Evolutionary conservation across 305 asterid species (phyloP), one percentile per base, ranked within the genome.

Genomic region (Solanum hybrid): DNA sequence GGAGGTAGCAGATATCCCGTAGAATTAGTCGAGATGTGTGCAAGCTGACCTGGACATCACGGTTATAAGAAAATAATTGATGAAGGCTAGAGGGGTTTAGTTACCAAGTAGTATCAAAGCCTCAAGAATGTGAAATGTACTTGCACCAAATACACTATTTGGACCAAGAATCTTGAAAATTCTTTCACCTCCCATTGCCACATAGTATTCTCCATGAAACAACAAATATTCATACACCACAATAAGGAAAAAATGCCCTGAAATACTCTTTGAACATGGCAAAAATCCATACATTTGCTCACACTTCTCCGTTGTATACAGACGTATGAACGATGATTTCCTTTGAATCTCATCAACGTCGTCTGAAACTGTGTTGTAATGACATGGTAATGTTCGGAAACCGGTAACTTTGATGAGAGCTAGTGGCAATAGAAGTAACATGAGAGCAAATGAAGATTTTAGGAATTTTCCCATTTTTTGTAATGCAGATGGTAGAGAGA

Each of bases 121-220:
- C 88, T 92, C 95, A 40, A 93, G 93, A 71, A 94, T 45, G 78
- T 93, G 96, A 75, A 94, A 94, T 45, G 91, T 94, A 89, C 94
- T 92, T 1, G 96, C 96, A 86, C 95, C 96, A 71, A 94, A 94
- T 51, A 94, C 87, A 87, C 94, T 95, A 36, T 8, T 76, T 17
- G 95, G 94, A 7, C 96, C 96, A 51, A 93, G 94, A 14, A 93
- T 94, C 81, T 94, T 89, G 92, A 94, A 93, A 8, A 94, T 88
- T 85, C 89, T 84, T 90, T 92, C 91, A 9, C 95, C 95, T 72
- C 94, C 94, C 6, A 92, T 88, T 12, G 92, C 94, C 35, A 93
- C 93, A 5, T 92, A 90, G 4, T 94, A 91, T 88, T 94, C 96
- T 45, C 92, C 96, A 37, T 90, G 94, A 88, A 91, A 92, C 26